Evolutionary conservation across 176 grass and related monocot species (phyloP).

Genomic region (Zoysia japonica): DNA sequence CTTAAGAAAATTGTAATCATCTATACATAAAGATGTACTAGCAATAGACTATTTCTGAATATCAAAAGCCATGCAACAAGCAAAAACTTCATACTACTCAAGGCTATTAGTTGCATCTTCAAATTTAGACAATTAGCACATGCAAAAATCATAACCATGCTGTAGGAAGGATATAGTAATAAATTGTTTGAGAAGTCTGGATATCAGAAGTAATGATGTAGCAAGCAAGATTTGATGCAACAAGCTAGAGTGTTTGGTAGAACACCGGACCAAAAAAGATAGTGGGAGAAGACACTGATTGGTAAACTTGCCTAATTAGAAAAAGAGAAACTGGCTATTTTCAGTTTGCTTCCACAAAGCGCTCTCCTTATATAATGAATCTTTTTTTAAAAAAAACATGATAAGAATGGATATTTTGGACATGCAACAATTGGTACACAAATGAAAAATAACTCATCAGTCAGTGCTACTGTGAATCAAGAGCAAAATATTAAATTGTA

Average conservation of each 20-base stretch:
- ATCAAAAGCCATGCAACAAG: neutral
- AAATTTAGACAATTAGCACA: no score
- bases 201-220: no score
- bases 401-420: no score
- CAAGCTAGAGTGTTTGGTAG: neutral
- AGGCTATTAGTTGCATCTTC: no score
- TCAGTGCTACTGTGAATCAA: neutral
- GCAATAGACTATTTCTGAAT: neutral
- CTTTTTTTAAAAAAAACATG: no score
- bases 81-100: neutral
- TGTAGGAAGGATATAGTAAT: no score
- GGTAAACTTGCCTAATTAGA: neutral
- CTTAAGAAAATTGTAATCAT: neutral
- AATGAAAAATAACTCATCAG: constrained; percentile 15
- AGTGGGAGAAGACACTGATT: neutral
- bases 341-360: constrained; percentile 24
- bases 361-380: neutral
- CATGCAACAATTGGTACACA: constrained; percentile 12
- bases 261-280: constrained; percentile 13
- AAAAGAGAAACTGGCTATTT: constrained; percentile 19
- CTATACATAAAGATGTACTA: neutral
- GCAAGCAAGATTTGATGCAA: constrained; percentile 3
- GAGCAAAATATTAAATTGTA: constrained; percentile 12
- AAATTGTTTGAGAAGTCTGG: neutral
- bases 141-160: no score